Percentiles rank a stretch among this genome's conserved stretches.
Evolutionary conservation across 257 asterid species (phyloP).

Genomic region (Dorcoceras hygrometricum): DNA sequence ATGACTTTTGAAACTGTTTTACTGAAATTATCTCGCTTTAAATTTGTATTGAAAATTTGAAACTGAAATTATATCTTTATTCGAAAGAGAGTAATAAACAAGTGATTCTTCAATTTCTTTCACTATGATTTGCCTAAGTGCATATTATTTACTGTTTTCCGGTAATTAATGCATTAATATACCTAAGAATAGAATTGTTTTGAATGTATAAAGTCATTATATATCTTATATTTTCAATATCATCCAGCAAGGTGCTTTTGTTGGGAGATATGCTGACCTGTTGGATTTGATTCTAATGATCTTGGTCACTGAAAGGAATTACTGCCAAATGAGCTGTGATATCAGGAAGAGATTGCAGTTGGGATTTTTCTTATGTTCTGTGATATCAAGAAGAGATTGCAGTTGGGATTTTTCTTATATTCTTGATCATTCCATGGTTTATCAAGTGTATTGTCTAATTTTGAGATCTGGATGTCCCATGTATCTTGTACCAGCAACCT

Average conservation of each 20-base stretch:
- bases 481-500: conserved; percentile 4
- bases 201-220: background rate
- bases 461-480: background rate
- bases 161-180: background rate
- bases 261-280: background rate
- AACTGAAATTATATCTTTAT: background rate
- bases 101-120: background rate
- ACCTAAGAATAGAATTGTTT: background rate
- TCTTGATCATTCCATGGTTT: background rate
- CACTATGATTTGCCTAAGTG: background rate
- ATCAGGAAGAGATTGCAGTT: conserved; percentile 8
- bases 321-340: conserved; percentile 14
- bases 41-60: background rate
- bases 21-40: background rate
- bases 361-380: background rate
- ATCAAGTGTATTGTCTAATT: background rate
- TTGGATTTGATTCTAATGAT: background rate
- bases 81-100: background rate
- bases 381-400: conserved; percentile 7
- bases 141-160: background rate
- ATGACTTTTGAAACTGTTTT: background rate
- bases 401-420: background rate
- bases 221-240: background rate
- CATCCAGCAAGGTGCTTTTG: background rate
- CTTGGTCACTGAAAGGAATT: background rate